Evolutionary conservation across 2,329 filamentous ascomycete species (phyloP), one percentile per base, ranked within the genome.

Genomic region (Ilyonectria mors-panacis): DNA sequence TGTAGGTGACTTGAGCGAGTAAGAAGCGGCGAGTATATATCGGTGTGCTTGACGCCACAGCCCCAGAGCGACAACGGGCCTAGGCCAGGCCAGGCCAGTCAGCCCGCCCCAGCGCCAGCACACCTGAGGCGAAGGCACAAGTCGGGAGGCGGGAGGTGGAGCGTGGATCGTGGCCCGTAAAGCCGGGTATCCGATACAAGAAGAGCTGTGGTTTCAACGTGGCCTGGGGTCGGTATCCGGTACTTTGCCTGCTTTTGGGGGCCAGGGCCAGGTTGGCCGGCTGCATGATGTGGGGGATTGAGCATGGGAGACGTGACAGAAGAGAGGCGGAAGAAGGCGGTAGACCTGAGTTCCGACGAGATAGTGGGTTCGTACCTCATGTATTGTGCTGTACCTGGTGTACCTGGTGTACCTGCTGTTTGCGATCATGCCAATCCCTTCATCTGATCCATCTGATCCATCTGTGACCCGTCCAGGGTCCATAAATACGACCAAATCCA

Each of bases 121-220:
- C 35, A 21, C 21, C 39, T 30, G 30, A 26, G 55, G 39, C 39
- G 19, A n/a, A 33, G 39, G 30, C 21, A 15, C 17, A 35, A 9
- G 21, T 44, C 47, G 57, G 35, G n/a, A 47, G 35, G 48, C 50
- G 23, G 28, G 47, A 26, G 42, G 33, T 9, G 58, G 28, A 37
- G 47, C 48, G 37, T 64, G 55, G 50, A 55, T 23, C 50, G 23
- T 44, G 63, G 33, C 28, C 53, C 56, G 63, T 48, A 59, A 65
- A 54, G 48, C 56, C 57, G 50, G 57, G 51, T 65, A 65, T 65
- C 47, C 57, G 51, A 35, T 60, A 65, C 50, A 7, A 28, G 26
- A 33, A n/a, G 30, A 23, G 54, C 33, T 21, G 61, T n/a, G 45
- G 44, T 48, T 26, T 17, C 7, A 39, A 33, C 35, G 47, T 30